Conservation (phyloP, 1,284 basidiomycete species). For the Ganoderma boninense region DNA sequence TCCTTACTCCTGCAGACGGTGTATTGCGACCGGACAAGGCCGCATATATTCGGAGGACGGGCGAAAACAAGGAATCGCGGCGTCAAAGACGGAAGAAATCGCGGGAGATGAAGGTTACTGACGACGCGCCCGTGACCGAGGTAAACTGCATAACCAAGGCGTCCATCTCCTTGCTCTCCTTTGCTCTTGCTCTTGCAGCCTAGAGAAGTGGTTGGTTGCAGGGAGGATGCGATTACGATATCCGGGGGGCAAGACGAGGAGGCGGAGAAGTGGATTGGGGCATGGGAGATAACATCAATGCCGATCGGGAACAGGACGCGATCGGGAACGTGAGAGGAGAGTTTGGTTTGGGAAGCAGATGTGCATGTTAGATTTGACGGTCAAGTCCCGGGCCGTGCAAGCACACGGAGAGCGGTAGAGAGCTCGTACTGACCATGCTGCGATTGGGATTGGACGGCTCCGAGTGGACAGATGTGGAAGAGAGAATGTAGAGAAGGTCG, state of each 20-base stretch:
- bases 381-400: neutral
- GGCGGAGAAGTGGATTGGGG: neutral
- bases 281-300: slow-evolving; percentile 12
- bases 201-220: neutral
- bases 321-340: slow-evolving; percentile 4
- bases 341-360: neutral
- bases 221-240: neutral
- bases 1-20: slow-evolving; percentile 57
- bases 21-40: neutral
- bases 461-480: neutral
- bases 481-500: neutral
- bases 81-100: slow-evolving; percentile 5
- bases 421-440: neutral
- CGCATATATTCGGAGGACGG: neutral
- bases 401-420: neutral
- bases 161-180: slow-evolving; percentile 46
- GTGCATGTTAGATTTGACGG: neutral
- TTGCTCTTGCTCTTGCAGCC: slow-evolving; percentile 26
- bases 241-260: neutral
- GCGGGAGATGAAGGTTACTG: slow-evolving; percentile 44
- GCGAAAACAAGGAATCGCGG: slow-evolving; percentile 28
- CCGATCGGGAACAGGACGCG: slow-evolving; percentile 12
- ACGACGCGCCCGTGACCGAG: slow-evolving; percentile 74
- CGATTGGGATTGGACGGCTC: neutral
- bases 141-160: slow-evolving; percentile 67